Evolutionary conservation across 2,329 filamentous ascomycete species (phyloP).

Genomic region (Monilinia vaccinii-corymbosi): DNA sequence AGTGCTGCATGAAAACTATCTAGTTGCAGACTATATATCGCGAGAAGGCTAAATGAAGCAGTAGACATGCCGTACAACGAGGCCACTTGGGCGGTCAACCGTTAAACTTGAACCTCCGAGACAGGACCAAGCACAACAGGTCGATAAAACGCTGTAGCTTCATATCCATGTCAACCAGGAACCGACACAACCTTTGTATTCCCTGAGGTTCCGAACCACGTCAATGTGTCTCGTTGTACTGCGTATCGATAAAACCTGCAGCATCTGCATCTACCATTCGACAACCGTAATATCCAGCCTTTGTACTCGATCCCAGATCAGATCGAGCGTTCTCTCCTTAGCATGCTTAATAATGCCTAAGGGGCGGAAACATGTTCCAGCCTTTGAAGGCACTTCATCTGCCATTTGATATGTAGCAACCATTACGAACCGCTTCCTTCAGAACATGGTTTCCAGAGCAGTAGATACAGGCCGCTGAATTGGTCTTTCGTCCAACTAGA

Average conservation of each 20-base stretch:
- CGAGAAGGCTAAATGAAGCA: not conserved
- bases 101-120: not conserved
- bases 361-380: not conserved
- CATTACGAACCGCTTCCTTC: conserved; percentile 78
- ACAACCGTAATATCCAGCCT: not conserved
- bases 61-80: conserved; percentile 6
- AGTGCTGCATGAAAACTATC: not conserved
- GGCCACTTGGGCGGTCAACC: not conserved
- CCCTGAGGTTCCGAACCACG: conserved; percentile 1
- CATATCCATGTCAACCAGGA: not conserved
- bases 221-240: conserved; percentile 4
- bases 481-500: conserved; percentile 54
- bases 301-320: not conserved
- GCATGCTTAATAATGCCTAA: not conserved
- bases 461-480: conserved; percentile 73
- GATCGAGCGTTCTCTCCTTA: not conserved
- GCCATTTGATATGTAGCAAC: conserved; percentile 51
- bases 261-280: conserved; percentile 2
- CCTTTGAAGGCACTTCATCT: not conserved
- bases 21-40: not conserved
- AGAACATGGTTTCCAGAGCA: conserved; percentile 66
- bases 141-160: not conserved
- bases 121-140: not conserved
- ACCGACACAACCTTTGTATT: not conserved
- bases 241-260: not conserved